Evolutionary conservation across 108 stramenopile genomes (phyloP), one percentile per base, ranked within the genome.

Genomic region (Schizochytrium sp.): DNA sequence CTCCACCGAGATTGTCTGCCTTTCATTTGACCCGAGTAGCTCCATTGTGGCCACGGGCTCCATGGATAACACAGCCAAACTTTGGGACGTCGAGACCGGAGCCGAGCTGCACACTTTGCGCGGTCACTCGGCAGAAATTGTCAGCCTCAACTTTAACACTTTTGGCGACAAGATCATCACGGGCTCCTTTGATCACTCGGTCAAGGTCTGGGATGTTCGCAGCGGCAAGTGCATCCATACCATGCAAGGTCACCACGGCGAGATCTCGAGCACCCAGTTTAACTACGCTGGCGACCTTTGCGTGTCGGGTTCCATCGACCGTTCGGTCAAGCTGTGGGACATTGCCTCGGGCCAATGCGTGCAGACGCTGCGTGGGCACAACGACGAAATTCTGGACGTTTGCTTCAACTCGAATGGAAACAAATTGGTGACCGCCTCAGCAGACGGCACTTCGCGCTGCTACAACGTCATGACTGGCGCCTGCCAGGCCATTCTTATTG

Each of bases 301-400:
- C 60, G 92, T 94, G n/a, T 23, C 47, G 58, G 93, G 94, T 58
- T 90, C 89, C 51, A 94, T 94, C 76, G 94, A 94, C 87, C 89
- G 92, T 14, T 92, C 93, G 0, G 92, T 92, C 88, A 94, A 94
- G 92, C 57, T 95, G 28, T 95, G 94, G 94, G 94, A 95, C 88
- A 91, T 95, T 14, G 63, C 88, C 53, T 60, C 53, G 23, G 94
- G 94, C 19, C 72, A 90, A 60, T 95, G 94, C 83, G 90, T 94
- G 19, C 92, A 93, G 90, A 95, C 94, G 14, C 92, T 95, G 10
- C 92, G 94, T 0, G 94, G 94, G 5, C 95, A 95, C 89, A 94
- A 92, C 69, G 95, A 95, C 72, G 95, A 95, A 89, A 93, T 95
- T 23, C 90, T 95, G 23, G 95, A 95, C 57, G 95, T 94, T 23